Conservation (phyloP, 805 yeast genomes). For the Ascoidea asiatica region DNA sequence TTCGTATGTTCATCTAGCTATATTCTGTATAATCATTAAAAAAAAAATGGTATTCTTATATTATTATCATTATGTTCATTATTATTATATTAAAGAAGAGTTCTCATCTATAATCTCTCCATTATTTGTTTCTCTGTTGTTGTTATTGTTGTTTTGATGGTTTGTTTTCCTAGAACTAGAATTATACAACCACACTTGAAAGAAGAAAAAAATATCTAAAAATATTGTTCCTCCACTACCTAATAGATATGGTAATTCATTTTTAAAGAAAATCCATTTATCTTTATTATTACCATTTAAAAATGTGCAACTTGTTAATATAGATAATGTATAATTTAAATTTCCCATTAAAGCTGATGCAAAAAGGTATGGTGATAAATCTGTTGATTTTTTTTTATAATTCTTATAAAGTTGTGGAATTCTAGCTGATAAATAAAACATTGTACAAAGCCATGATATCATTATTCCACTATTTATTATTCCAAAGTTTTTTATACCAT, state of each 20-base stretch:
- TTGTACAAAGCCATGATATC: constrained; percentile 72
- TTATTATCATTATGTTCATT: too few relatives aligned
- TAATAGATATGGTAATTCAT: constrained; percentile 68
- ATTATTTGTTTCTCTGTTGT: neutral
- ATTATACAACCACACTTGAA: constrained; percentile 23
- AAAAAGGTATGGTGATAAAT: constrained; percentile 67
- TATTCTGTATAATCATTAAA: too few relatives aligned
- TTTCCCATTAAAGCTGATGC: constrained; percentile 72
- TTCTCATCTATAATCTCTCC: too few relatives aligned
- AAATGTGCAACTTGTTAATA: constrained; percentile 50
- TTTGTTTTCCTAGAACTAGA: too few relatives aligned
- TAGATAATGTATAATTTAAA: constrained; percentile 60
- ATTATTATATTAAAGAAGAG: too few relatives aligned
- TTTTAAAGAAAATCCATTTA: constrained; percentile 35
- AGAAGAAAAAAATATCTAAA: constrained; percentile 61
- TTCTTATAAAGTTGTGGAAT: constrained; percentile 78
- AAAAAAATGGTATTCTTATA: too few relatives aligned
- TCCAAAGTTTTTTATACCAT: constrained; percentile 5
- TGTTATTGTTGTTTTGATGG: neutral
- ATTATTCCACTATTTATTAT: constrained; percentile 24
- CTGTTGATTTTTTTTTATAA: constrained; percentile 65
- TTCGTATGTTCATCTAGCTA: too few relatives aligned
- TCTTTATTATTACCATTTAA: constrained; percentile 19
- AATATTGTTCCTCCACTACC: constrained; percentile 80
- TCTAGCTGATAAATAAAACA: constrained; percentile 63